Evolutionary conservation across 805 yeast species (phyloP).

Genomic region (Candida orba): DNA sequence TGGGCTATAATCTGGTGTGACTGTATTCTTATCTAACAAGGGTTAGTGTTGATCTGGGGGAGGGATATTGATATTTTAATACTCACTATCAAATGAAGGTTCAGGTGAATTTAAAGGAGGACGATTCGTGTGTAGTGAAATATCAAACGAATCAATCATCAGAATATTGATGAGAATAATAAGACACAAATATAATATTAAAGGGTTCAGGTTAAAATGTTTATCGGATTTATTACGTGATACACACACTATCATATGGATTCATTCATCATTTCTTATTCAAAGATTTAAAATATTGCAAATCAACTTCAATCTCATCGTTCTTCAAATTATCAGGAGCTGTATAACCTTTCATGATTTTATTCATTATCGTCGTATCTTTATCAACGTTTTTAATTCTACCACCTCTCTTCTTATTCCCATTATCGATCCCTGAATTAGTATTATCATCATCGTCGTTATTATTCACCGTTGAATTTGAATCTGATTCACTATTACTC

Average conservation of each 20-base stretch:
- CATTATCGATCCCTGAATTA: background rate
- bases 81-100: background rate
- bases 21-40: background rate
- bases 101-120: constrained; percentile 11
- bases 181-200: too few relatives aligned
- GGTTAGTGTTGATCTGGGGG: too few relatives aligned
- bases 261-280: background rate
- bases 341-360: constrained; percentile 22
- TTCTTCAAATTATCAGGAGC: constrained; percentile 23
- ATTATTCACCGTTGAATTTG: background rate
- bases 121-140: constrained; percentile 7
- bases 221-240: too few relatives aligned
- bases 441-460: background rate
- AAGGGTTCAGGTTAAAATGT: too few relatives aligned
- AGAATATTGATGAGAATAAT: too few relatives aligned
- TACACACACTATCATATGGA: too few relatives aligned
- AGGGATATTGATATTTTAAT: too few relatives aligned
- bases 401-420: constrained; percentile 4
- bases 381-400: constrained; percentile 5
- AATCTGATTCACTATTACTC: background rate
- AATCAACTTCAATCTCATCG: constrained; percentile 25
- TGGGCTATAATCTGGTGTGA: background rate
- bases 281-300: constrained; percentile 10
- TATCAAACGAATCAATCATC: constrained; percentile 2
- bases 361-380: constrained; percentile 15